Conservation (phyloP, 75 land plant species). For the Cunninghamia lanceolata region DNA sequence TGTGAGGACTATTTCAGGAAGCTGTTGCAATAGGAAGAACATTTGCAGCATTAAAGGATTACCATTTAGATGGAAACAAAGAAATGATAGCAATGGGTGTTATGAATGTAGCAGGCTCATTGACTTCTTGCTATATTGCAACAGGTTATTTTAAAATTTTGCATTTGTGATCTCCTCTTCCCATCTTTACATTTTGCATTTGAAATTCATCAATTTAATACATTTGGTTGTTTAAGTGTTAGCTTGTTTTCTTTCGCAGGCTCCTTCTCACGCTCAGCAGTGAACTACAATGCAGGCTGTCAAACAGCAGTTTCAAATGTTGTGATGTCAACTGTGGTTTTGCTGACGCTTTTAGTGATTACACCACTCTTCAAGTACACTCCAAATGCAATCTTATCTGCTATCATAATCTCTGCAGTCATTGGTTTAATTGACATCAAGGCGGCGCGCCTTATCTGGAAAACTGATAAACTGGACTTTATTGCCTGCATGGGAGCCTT, state of each 20-base stretch:
- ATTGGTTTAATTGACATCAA: conserved; percentile 62
- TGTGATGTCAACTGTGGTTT: conserved; percentile 69
- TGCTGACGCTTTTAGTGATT: conserved; percentile 56
- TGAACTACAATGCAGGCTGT: conserved; percentile 84
- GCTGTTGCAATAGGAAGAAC: conserved; percentile 87
- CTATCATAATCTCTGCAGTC: conserved; percentile 86
- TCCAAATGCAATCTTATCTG: conserved; percentile 76
- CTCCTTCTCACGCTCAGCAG: conserved; percentile 78
- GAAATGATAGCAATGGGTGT: conserved; percentile 90
- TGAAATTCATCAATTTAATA: neutral
- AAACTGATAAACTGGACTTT: conserved; percentile 83
- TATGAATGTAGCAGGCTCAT: conserved; percentile 80
- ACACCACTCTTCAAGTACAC: conserved; percentile 92
- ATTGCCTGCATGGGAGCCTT: conserved; percentile 90
- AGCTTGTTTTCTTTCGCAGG: neutral
- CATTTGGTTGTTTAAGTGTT: neutral
- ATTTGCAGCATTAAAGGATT: conserved; percentile 83
- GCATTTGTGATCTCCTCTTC: neutral
- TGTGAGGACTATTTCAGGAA: conserved; percentile 45
- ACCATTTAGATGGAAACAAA: conserved; percentile 91
- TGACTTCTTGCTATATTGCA: conserved; percentile 86
- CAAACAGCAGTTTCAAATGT: conserved; percentile 80
- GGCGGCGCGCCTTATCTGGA: conserved; percentile 70
- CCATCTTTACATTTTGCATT: neutral
- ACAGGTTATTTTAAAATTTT: conserved; percentile 49